Conservation (phyloP, 345 rosid genomes). For the Boechera divaricarpa region DNA sequence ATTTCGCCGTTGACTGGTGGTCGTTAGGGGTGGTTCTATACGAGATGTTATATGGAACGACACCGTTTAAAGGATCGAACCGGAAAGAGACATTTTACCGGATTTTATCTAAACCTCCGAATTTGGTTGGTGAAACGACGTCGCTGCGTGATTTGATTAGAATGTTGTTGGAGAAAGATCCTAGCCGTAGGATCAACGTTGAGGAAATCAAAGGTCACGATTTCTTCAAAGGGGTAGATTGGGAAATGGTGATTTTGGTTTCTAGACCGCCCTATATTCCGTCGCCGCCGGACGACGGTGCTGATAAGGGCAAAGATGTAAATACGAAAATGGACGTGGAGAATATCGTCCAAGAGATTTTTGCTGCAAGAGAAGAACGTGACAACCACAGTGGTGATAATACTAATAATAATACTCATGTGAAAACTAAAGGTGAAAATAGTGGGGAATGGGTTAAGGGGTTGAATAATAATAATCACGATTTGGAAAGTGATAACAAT, state of each 20-base stretch:
- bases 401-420: neutral
- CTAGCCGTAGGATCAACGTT: slow-evolving; percentile 58
- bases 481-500: slow-evolving; percentile 22
- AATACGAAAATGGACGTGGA: slow-evolving; percentile 60
- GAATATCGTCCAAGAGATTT: slow-evolving; percentile 63
- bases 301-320: slow-evolving; percentile 28
- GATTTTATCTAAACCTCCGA: slow-evolving; percentile 60
- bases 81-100: slow-evolving; percentile 74
- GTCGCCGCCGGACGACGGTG: slow-evolving; percentile 12
- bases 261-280: slow-evolving; percentile 83
- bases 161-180: slow-evolving; percentile 68
- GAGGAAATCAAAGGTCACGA: slow-evolving; percentile 74
- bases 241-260: slow-evolving; percentile 59
- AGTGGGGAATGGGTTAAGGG: slow-evolving; percentile 41
- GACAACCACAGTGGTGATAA: slow-evolving; percentile 9
- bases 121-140: slow-evolving; percentile 73
- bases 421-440: neutral
- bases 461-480: slow-evolving; percentile 23
- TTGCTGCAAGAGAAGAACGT: slow-evolving; percentile 32
- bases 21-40: slow-evolving; percentile 79
- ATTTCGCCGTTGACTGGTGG: slow-evolving; percentile 94
- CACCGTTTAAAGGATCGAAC: slow-evolving; percentile 76
- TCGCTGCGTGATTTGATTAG: slow-evolving; percentile 69
- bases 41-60: slow-evolving; percentile 88
- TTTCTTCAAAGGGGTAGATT: slow-evolving; percentile 63